Conservation (phyloP, 129 eudicot genomes). For the Centrapalus pauciflorus region DNA sequence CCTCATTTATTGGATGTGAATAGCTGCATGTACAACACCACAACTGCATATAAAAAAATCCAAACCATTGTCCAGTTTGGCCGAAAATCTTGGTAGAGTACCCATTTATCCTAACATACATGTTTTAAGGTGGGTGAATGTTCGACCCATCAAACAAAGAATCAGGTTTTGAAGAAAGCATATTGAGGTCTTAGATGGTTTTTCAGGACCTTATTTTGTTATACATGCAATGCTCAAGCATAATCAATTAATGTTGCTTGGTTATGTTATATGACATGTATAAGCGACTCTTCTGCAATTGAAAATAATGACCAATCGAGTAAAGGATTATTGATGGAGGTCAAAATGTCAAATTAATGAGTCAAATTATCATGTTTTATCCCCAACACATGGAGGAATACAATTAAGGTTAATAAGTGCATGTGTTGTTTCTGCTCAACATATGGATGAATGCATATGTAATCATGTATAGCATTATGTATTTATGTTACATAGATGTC, state of each 20-base stretch:
- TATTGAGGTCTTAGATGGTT: background rate
- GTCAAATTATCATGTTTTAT: background rate
- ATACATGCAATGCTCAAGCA: background rate
- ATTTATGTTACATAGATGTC: too few species aligned
- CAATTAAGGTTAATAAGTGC: background rate
- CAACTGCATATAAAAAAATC: background rate
- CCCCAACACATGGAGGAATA: background rate
- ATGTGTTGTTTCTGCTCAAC: too few species aligned
- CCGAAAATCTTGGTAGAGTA: background rate
- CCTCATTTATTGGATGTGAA: background rate
- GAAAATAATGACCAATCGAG: background rate
- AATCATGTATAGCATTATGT: too few species aligned
- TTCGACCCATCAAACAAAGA: background rate
- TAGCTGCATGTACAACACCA: background rate
- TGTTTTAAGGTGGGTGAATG: background rate
- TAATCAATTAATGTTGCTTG: background rate
- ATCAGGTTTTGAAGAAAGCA: background rate
- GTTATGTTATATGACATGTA: background rate
- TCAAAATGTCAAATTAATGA: background rate
- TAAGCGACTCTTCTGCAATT: background rate
- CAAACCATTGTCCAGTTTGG: background rate
- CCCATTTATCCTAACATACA: background rate
- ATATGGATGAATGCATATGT: too few species aligned
- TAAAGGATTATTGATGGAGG: background rate
- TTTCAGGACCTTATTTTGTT: too few species aligned